phyloP scores from a whole-genome alignment of 345 rosid species.

The Salix brachista region DNA sequence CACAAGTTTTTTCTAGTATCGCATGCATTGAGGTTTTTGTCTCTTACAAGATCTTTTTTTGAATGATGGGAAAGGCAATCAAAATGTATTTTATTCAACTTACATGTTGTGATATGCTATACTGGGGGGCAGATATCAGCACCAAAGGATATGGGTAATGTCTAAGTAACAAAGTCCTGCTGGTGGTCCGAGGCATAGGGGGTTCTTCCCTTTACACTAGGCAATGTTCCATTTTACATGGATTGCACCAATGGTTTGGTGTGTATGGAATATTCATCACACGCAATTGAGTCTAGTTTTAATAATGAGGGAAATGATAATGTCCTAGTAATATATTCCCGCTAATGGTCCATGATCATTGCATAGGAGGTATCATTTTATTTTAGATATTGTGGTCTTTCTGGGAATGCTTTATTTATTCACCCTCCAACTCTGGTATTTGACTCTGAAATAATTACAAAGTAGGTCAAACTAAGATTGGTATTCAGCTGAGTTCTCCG shows the following conservation, averaged over 20 bases:
- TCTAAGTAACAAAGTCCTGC: background rate
- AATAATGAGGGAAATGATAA: background rate
- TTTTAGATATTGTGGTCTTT: background rate
- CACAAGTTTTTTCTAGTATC: background rate
- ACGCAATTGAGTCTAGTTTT: background rate
- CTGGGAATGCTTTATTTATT: background rate
- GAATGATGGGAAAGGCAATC: too few relatives aligned
- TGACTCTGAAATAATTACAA: background rate
- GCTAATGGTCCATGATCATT: background rate
- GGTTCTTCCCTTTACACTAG: background rate
- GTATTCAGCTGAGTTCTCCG: background rate
- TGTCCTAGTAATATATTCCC: background rate
- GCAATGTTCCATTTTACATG: background rate
- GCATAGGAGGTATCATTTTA: background rate
- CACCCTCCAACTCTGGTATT: background rate
- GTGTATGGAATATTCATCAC: background rate
- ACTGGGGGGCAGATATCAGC: background rate
- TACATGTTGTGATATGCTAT: background rate
- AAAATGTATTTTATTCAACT: background rate
- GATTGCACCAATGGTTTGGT: background rate
- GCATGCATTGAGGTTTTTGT: background rate
- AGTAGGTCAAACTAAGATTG: background rate
- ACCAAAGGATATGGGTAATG: background rate
- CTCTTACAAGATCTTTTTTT: background rate
- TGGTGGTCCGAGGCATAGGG: background rate